Evolutionary conservation across 345 rosid genomes (phyloP), one percentile per base, ranked within the genome.

Genomic region (Hypericum perforatum): DNA sequence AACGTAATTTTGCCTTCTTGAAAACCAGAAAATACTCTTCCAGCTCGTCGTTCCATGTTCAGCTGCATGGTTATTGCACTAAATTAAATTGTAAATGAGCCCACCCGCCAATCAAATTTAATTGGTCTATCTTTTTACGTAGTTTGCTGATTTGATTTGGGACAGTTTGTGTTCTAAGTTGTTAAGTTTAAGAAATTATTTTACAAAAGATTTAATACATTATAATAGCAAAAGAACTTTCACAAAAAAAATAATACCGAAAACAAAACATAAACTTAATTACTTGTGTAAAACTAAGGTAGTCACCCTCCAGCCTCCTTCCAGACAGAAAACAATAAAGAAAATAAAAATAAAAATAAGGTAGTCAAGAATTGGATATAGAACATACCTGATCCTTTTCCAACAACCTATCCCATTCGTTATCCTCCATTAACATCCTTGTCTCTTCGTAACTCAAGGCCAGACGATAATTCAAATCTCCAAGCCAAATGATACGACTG

Each of bases 401-500:
- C 38, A 94, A 87, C 43, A 94, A 68, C 41, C 78, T 48, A 54
- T 84, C 85, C 97, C 97, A 94, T 52, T 86, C 84, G 62, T 84
- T 72, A 13, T 74, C 86, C 67, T 85, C 87, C 63, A 94, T 57
- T 22, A 86, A 70, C 11, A 59, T 7, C 62, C 66, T 84, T 5
- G 99, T 76, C 68, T 89, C 85, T 57, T 89, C 95, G 8, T 94
- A 94, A 60, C 91, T 80, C 65, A 89, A 67, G 7, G 91, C 73
- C 9, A 88, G 73, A 56, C 97, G 75, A 41, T 94, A 89, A 61
- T 94, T 94, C 66, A 89, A 65, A 63, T 92, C 98, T 70, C 97
- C 98, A 41, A 92, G 77, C 97, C 97, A 94, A 63, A 89, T 67
- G 47, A 94, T 72, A 47, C 94, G 95, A 63, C 98, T 87, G 76